These are phyloP conservation scores for Arthrobotrys megalospora DNA, from an alignment of 2,329 filamentous ascomycete species.

Conservation along the genomic window DNA sequence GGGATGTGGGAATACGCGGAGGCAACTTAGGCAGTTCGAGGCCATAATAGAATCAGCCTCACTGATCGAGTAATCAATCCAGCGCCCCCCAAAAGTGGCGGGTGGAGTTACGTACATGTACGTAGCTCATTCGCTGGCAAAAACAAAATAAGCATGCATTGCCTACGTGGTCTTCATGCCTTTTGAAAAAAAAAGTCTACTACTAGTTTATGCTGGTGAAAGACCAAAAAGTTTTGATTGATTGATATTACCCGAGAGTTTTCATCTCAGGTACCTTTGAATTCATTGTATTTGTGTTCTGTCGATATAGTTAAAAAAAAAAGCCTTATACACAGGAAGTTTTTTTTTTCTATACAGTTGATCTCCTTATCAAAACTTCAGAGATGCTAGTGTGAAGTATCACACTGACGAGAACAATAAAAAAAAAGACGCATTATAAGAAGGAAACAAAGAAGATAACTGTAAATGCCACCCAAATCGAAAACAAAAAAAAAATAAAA, in stretches of 20 bases:
- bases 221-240: no score
- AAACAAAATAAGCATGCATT: no score
- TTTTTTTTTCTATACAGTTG: slow-evolving; percentile 43
- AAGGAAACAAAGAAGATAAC: slow-evolving; percentile 12
- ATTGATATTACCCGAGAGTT: background rate
- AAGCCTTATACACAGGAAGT: slow-evolving; percentile 55
- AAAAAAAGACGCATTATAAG: slow-evolving; percentile 21
- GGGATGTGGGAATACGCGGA: no score
- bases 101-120: no score
- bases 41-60: no score
- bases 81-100: no score
- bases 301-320: slow-evolving; percentile 56
- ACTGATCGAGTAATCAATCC: no score
- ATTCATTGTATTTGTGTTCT: slow-evolving; percentile 34
- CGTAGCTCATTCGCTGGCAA: no score
- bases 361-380: slow-evolving; percentile 25
- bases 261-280: background rate
- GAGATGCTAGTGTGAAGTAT: slow-evolving; percentile 64
- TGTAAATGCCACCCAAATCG: slow-evolving; percentile 54
- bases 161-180: no score
- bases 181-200: no score
- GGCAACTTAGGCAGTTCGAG: no score
- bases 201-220: no score
- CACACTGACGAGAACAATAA: slow-evolving; percentile 51
- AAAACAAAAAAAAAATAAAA: slow-evolving; percentile 34